phyloP scores from a whole-genome alignment of 2,329 filamentous ascomycete species.

The Penicillium expansum region DNA sequence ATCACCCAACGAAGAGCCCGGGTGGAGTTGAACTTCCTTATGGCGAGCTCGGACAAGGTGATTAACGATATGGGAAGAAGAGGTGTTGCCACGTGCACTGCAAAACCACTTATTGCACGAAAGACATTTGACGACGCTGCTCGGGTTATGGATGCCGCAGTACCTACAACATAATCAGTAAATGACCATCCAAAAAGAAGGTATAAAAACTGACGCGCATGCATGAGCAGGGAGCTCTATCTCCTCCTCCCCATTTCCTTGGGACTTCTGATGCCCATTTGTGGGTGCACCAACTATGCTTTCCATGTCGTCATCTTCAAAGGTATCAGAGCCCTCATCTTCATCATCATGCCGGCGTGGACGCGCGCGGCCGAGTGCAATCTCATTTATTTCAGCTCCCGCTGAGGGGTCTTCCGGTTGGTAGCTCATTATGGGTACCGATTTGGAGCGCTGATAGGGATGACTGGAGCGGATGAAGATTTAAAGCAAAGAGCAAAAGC shows the following conservation, averaged over 20 bases:
- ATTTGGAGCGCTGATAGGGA: constrained; percentile 62
- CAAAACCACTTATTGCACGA: constrained; percentile 99
- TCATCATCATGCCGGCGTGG: constrained; percentile 79
- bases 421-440: constrained; percentile 74
- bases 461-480: constrained; percentile 4
- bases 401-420: constrained; percentile 18
- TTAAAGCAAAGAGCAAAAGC: constrained; percentile 4
- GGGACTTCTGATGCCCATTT: constrained; percentile 66
- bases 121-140: constrained; percentile 93
- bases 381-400: constrained; percentile 67
- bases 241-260: constrained; percentile 67
- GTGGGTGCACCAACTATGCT: constrained; percentile 77
- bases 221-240: constrained; percentile 91
- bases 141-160: constrained; percentile 94
- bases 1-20: constrained; percentile 86
- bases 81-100: constrained; percentile 92
- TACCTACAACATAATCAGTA: constrained; percentile 57
- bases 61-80: constrained; percentile 96
- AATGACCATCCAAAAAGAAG: constrained; percentile 16
- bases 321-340: constrained; percentile 80
- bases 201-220: constrained; percentile 71
- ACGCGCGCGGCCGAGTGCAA: constrained; percentile 60
- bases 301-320: constrained; percentile 76
- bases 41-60: constrained; percentile 95
- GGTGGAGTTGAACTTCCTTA: constrained; percentile 97